Base-by-base conservation (phyloP, 31 red algal species). In the Porphyra umbilicalis region DNA sequence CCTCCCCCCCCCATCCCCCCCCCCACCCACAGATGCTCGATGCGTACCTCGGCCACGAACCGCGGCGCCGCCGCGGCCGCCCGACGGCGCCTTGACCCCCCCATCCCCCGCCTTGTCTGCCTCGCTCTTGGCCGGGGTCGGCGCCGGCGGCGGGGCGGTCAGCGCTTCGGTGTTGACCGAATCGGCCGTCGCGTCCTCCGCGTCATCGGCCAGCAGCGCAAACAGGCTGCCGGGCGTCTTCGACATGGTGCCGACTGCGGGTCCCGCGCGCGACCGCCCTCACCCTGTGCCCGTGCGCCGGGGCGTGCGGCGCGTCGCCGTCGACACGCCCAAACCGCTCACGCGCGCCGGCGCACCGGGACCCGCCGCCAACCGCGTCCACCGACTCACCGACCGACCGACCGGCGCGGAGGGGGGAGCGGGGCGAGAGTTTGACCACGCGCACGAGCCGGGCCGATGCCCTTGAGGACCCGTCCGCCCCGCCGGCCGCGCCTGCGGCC, bases 81-180 rank as follows among this genome's bases (percentile, higher is more conserved):
- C 11, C 18, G 30, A 29, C 0, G 76, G 5, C 34, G 76, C 33
- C 76, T 71, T 71, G 1, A n/a, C 57, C 0, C 57, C 57, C 57
- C 35, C 35, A 78, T 35, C 76, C 2, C 30, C 33, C 76, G 76
- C 76, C 32, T 78, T 78, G 76, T 35, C 76, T 15, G 33, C 16
- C 34, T 33, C 76, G 31, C 30, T 32, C 76, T 78, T 78, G 76
- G 76, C 57, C 76, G 76, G 76, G 30, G 32, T 15, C 76, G 76
- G 8, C 74, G 25, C 35, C 0, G 76, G 76, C 35, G 76, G 9
- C 34, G 76, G 76, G 35, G 76, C 35, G 35, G 32, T 78, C 76
- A 78, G 76, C 25, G 76, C 76, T 14, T 33, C 76, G 76, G 76
- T 78, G 76, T 78, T 78, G 34, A 78, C 76, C 76, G 76, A 78